Evolutionary conservation across 805 yeast species (phyloP).

Genomic region (Metschnikowia orientalis): DNA sequence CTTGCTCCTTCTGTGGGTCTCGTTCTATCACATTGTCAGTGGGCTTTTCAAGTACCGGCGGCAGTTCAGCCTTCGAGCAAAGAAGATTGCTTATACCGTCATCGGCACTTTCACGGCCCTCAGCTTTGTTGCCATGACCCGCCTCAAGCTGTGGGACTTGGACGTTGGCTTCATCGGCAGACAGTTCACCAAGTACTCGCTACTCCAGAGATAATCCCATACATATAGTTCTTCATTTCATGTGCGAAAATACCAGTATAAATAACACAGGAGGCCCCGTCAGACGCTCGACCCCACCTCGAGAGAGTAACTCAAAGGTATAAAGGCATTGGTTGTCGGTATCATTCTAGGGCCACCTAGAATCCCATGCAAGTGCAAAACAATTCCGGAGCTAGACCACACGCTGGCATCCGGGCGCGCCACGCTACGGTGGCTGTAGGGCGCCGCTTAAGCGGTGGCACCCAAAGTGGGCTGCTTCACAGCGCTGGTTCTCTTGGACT

Average conservation of each 20-base stretch:
- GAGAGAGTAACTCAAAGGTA: too few relatives aligned
- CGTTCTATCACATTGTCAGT: slow-evolving; percentile 49
- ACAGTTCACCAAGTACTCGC: slow-evolving; percentile 27
- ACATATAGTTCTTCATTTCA: too few relatives aligned
- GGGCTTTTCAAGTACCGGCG: slow-evolving; percentile 49
- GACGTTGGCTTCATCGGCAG: slow-evolving; percentile 29
- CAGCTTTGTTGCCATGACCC: slow-evolving; percentile 34
- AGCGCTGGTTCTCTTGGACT: slow-evolving; percentile 59
- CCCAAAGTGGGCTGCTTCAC: slow-evolving; percentile 54
- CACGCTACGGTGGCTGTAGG: too few relatives aligned
- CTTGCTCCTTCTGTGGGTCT: slow-evolving; percentile 18
- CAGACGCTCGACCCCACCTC: too few relatives aligned
- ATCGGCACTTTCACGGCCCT: slow-evolving; percentile 34
- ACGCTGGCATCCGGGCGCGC: too few relatives aligned
- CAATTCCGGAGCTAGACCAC: too few relatives aligned
- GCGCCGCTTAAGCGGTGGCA: slow-evolving; percentile 12
- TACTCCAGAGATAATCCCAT: too few relatives aligned
- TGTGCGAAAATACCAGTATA: too few relatives aligned
- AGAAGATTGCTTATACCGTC: slow-evolving; percentile 41
- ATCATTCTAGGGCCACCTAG: too few relatives aligned
- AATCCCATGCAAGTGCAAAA: too few relatives aligned
- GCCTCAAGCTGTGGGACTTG: slow-evolving; percentile 21
- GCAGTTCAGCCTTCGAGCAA: slow-evolving; percentile 35
- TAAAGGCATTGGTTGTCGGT: too few relatives aligned
- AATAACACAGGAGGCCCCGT: too few relatives aligned